These are phyloP conservation scores for Ajuga reptans DNA, from an alignment of 305 asterid species.

Conservation along the genomic window DNA sequence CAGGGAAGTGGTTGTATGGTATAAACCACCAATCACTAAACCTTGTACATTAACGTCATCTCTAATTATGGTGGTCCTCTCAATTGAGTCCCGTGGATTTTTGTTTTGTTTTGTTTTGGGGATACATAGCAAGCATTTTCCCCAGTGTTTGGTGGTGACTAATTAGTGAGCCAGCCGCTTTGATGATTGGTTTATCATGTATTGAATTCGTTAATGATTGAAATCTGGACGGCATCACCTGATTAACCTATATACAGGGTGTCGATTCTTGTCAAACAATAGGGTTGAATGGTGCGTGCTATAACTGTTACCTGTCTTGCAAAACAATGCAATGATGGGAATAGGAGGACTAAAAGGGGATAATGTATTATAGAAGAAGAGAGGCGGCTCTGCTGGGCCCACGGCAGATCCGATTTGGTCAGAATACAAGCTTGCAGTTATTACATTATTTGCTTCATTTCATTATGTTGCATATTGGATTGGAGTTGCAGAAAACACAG, in stretches of 20 bases:
- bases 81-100: not conserved
- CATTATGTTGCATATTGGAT: not conserved
- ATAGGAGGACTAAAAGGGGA: not conserved
- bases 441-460: not conserved
- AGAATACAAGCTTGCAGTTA: not conserved
- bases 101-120: not conserved
- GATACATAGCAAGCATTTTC: not conserved
- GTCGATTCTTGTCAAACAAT: not conserved
- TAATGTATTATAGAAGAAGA: constrained; percentile 1
- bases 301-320: constrained; percentile 5
- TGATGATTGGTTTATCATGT: not conserved
- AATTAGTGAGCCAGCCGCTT: not conserved
- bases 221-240: not conserved
- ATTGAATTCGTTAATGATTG: no score
- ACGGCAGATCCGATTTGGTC: constrained; percentile 7
- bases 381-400: constrained; percentile 14
- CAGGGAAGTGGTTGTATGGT: no score
- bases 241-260: not conserved
- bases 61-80: not conserved
- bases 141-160: no score
- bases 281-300: not conserved
- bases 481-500: not conserved
- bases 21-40: no score
- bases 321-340: constrained; percentile 20
- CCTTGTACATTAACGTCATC: not conserved